Conservation (phyloP, 495 filamentous ascomycete genomes). For the Hypoxylon lenormandii region DNA sequence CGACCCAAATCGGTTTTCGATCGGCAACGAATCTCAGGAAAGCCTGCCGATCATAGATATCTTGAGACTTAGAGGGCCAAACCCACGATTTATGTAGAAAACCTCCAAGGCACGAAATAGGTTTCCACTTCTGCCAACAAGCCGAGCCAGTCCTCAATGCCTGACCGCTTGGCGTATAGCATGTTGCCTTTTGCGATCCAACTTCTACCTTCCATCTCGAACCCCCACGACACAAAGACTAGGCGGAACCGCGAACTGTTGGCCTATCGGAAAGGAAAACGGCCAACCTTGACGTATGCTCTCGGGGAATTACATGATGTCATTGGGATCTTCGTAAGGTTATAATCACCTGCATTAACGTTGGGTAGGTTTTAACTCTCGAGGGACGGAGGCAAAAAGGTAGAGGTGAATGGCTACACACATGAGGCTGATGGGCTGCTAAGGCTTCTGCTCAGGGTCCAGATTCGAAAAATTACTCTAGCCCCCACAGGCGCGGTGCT, state of each 20-base stretch:
- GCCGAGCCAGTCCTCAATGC: constrained; percentile 2
- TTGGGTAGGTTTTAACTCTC: not conserved
- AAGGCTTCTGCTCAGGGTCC: constrained; percentile 23
- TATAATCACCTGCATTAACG: constrained; percentile 9
- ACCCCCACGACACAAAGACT: constrained; percentile 24
- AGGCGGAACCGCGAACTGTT: constrained; percentile 2
- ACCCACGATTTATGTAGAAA: constrained; percentile 40
- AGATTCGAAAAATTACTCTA: constrained; percentile 23
- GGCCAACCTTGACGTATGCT: constrained; percentile 17
- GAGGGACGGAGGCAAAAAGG: not conserved
- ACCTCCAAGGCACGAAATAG: constrained; percentile 16
- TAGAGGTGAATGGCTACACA: constrained; percentile 16
- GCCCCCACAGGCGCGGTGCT: constrained; percentile 32
- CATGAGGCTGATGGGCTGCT: constrained; percentile 35
- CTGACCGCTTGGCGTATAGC: constrained; percentile 3
- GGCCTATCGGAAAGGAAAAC: constrained; percentile 9
- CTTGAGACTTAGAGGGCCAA: constrained; percentile 11
- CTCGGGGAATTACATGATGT: constrained; percentile 42
- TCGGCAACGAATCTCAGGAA: constrained; percentile 18
- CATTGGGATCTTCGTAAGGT: constrained; percentile 17
- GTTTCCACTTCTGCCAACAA: not conserved
- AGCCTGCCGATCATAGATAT: constrained; percentile 29
- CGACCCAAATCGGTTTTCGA: constrained; percentile 7
- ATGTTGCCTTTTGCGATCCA: constrained; percentile 9
- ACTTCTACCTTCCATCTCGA: constrained; percentile 1